A percentile compares a stretch with the other conserved stretches of the same genome.
Evolutionary conservation across 805 yeast species (phyloP).

Genomic region (Debaryomyces maramus): DNA sequence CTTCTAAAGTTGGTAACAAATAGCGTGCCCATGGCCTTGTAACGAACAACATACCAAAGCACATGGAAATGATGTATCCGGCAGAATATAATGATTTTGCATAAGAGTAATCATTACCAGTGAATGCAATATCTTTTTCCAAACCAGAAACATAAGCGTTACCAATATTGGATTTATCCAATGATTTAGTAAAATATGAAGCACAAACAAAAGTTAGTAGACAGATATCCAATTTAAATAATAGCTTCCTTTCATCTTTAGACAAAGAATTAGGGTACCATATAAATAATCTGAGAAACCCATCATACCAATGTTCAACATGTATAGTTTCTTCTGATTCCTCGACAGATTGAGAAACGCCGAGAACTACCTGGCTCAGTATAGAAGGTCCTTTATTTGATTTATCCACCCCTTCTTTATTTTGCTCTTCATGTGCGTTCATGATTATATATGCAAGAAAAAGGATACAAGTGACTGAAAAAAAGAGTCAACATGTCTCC

Average conservation of each 20-base stretch:
- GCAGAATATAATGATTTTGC: slow-evolving; percentile 12
- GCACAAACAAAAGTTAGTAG: slow-evolving; percentile 32
- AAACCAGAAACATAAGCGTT: slow-evolving; percentile 70
- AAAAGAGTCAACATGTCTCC: too few species aligned
- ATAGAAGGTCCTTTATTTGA: too few species aligned
- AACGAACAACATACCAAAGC: neutral
- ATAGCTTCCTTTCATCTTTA: slow-evolving; percentile 21
- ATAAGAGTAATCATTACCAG: slow-evolving; percentile 62
- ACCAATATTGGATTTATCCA: slow-evolving; percentile 59
- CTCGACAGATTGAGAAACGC: too few species aligned
- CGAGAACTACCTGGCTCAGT: too few species aligned
- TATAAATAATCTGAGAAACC: slow-evolving; percentile 13
- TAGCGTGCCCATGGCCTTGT: neutral
- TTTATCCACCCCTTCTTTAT: too few species aligned
- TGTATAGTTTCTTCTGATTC: slow-evolving; percentile 2
- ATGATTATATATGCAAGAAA: too few species aligned
- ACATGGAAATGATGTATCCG: neutral
- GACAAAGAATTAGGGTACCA: slow-evolving; percentile 2
- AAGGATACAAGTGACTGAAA: too few species aligned
- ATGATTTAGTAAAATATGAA: slow-evolving; percentile 64
- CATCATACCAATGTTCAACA: slow-evolving; percentile 5
- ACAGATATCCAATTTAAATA: slow-evolving; percentile 31
- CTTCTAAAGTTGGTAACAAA: slow-evolving; percentile 15
- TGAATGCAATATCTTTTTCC: slow-evolving; percentile 54
- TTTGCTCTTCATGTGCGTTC: too few species aligned